phyloP scores from a whole-genome alignment of 148 eudicot genomes.

The Dysphania ambrosioides region DNA sequence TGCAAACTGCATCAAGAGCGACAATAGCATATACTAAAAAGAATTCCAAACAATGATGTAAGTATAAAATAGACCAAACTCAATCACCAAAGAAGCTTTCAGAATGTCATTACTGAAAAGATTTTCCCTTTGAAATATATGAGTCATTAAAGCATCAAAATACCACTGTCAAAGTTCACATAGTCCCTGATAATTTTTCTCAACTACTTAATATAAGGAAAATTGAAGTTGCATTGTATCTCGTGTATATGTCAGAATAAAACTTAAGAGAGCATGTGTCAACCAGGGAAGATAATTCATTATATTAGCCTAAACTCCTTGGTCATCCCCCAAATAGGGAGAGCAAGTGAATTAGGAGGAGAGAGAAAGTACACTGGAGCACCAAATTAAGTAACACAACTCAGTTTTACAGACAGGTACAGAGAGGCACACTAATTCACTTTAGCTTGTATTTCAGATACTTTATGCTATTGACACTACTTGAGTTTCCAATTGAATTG shows the following conservation, averaged over 20 bases:
- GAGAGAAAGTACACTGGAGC: neutral
- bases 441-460: neutral
- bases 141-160: neutral
- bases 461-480: neutral
- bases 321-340: too few species aligned
- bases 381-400: neutral
- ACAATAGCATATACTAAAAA: neutral
- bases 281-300: neutral
- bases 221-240: neutral
- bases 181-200: neutral
- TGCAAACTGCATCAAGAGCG: conserved; percentile 72
- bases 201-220: neutral
- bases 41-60: neutral
- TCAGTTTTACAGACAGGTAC: neutral
- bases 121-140: neutral
- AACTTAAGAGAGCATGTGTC: neutral
- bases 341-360: neutral
- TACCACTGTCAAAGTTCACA: neutral
- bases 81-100: conserved; percentile 2
- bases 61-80: neutral
- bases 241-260: neutral
- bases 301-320: neutral
- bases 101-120: neutral
- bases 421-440: neutral
- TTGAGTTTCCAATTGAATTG: neutral